Evolutionary conservation across 176 grass and related monocot species (phyloP).

Genomic region (Bothriochloa decipiens): DNA sequence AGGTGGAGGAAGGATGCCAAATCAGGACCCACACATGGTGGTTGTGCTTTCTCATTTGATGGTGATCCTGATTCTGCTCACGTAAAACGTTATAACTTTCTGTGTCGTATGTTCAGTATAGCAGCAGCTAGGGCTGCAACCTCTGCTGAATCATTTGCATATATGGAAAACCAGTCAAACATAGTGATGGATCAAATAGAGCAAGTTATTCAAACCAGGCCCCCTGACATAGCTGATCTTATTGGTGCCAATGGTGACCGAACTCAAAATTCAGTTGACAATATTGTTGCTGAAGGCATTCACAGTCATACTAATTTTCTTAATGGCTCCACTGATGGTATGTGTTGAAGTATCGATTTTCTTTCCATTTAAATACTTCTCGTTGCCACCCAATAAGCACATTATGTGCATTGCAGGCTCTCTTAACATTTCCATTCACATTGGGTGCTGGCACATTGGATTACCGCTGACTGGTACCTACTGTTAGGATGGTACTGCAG

Average conservation of each 20-base stretch:
- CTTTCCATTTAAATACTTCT: background rate
- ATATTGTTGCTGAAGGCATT: slow-evolving; percentile 62
- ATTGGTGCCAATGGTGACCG: slow-evolving; percentile 45
- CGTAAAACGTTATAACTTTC: slow-evolving; percentile 52
- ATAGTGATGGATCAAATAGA: slow-evolving; percentile 74
- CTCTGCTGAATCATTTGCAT: slow-evolving; percentile 60
- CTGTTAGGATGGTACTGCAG: slow-evolving; percentile 17
- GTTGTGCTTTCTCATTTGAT: slow-evolving; percentile 52
- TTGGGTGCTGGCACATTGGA: slow-evolving; percentile 63
- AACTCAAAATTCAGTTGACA: slow-evolving; percentile 70
- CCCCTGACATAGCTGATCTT: slow-evolving; percentile 61
- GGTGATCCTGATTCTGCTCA: slow-evolving; percentile 50
- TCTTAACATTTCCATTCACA: slow-evolving; percentile 79
- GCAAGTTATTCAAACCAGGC: slow-evolving; percentile 65
- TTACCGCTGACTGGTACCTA: slow-evolving; percentile 52
- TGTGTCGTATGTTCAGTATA: slow-evolving; percentile 78
- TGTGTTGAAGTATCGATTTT: slow-evolving; percentile 30
- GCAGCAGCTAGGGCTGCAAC: slow-evolving; percentile 69
- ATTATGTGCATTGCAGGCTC: slow-evolving; percentile 59
- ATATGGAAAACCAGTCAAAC: slow-evolving; percentile 69
- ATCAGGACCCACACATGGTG: slow-evolving; percentile 47
- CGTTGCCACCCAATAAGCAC: slow-evolving; percentile 19
- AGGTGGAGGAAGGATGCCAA: slow-evolving; percentile 93
- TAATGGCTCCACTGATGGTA: slow-evolving; percentile 67
- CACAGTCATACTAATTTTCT: slow-evolving; percentile 72